Evolutionary conservation across 2,329 filamentous ascomycete genomes (phyloP).

Genomic region (Neopestalotiopsis rosae): DNA sequence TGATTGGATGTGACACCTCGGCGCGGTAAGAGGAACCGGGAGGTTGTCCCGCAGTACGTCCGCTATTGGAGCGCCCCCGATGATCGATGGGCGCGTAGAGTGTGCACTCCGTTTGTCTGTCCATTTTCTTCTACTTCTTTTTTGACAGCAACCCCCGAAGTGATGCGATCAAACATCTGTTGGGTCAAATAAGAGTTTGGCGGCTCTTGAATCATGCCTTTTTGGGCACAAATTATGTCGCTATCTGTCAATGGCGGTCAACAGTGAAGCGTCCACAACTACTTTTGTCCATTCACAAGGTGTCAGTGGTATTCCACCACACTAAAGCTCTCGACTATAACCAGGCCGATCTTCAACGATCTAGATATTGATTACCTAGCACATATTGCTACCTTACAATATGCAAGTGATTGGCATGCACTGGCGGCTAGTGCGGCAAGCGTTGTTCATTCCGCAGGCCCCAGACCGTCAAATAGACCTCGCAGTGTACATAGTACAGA

Average conservation of each 20-base stretch:
- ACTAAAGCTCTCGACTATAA: background rate
- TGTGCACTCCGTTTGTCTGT: background rate
- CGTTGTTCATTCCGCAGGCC: background rate
- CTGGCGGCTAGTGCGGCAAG: background rate
- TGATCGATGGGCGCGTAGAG: slow-evolving; percentile 45
- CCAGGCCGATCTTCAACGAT: background rate
- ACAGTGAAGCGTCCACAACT: background rate
- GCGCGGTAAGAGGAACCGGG: slow-evolving; percentile 24
- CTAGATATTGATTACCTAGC: background rate
- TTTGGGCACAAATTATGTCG: background rate
- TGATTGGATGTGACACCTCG: slow-evolving; percentile 44
- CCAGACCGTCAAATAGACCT: background rate
- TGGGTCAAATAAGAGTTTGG: background rate
- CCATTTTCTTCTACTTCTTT: background rate
- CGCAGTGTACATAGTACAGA: background rate
- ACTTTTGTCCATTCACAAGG: background rate
- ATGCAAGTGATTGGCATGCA: background rate
- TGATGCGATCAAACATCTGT: background rate
- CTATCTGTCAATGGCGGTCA: background rate
- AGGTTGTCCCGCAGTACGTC: background rate
- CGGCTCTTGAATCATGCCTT: background rate
- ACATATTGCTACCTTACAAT: background rate
- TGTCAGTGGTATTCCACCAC: background rate
- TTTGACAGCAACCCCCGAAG: slow-evolving; percentile 14
- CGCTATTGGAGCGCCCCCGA: slow-evolving; percentile 31